Base-by-base conservation (phyloP, 2,329 filamentous ascomycete species). In the Colletotrichum agaves region DNA sequence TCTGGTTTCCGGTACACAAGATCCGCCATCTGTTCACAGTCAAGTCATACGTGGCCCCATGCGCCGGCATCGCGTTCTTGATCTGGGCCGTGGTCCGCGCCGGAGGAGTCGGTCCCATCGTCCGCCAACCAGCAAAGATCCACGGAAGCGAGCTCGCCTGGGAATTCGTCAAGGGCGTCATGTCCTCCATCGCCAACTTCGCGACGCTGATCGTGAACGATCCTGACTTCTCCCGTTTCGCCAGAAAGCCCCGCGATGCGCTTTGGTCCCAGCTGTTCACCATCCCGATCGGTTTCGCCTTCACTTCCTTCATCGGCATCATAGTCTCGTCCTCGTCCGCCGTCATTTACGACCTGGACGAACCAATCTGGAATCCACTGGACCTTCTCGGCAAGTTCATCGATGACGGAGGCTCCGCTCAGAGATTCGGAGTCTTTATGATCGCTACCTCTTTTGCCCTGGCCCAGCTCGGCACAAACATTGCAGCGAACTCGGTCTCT, bases 171-270 rank as follows among this genome's bases (percentile, higher is more conserved):
- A 91, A 90, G 69, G 93, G 93, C 41, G 90, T 97, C 79, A 97
- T 97, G 93, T 90, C 87, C 23, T 90, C 92, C 4, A 94, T 98
- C 71, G 92, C 93, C 73, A 97, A 97, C 81, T 97, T 97, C 75
- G 92, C 93, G 1, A 93, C 94, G 0, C 85, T 97, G 37, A 96
- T 97, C 72, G 86, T 91, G 68, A 90, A 97, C 77, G 90, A 93
- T 72, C 92, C 92, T 0, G 93, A 97, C 75, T 97, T 97, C 77
- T 84, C 92, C 19, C 91, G 94, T 77, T 98, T 97, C 74, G 92
- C 93, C 3, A 81, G 82, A 19, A 93, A 90, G 75, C 93, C 93
- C 1, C 85, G 81, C 17, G 92, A 96, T 75, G 92, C 93, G 0
- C 75, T 97, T 6, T 93, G 91, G 88, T 90, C 93, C 0, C 94